Percentiles rank a stretch among this genome's conserved stretches.
Evolutionary conservation across 768 basidiomycete genomes (phyloP).

Genomic region (Calvatia gigantea): DNA sequence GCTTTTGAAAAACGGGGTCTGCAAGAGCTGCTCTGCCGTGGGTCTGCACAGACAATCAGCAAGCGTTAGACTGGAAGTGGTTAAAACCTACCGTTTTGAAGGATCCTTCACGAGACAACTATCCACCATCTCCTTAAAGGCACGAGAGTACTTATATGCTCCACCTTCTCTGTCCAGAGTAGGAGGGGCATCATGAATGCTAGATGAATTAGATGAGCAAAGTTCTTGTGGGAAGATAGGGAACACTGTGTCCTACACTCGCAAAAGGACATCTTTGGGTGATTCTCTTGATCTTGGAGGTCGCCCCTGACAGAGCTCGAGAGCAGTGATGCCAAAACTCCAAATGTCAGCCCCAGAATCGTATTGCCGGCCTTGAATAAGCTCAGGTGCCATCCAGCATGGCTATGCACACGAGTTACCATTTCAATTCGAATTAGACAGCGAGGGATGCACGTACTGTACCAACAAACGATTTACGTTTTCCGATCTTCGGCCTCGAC

Average conservation of each 20-base stretch:
- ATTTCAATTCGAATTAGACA: neutral
- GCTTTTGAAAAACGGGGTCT: slow-evolving; percentile 72
- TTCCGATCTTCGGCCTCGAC: slow-evolving; percentile 53
- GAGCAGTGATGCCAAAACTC: slow-evolving; percentile 94
- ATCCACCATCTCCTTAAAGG: slow-evolving; percentile 81
- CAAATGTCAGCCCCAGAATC: slow-evolving; percentile 91
- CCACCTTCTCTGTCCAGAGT: slow-evolving; percentile 72
- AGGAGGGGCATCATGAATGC: slow-evolving; percentile 77
- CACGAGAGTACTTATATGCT: slow-evolving; percentile 69
- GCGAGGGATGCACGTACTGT: slow-evolving; percentile 49
- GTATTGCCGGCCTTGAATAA: slow-evolving; percentile 81
- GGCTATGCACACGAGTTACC: slow-evolving; percentile 41
- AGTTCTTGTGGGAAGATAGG: neutral
- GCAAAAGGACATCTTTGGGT: slow-evolving; percentile 68
- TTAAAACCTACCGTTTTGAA: slow-evolving; percentile 56
- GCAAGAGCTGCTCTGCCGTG: slow-evolving; percentile 71
- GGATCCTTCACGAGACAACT: slow-evolving; percentile 86
- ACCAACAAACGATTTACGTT: slow-evolving; percentile 89
- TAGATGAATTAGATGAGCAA: slow-evolving; percentile 22
- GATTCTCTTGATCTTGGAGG: slow-evolving; percentile 81
- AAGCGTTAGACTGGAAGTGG: neutral
- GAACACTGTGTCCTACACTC: slow-evolving; percentile 42
- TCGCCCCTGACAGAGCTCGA: slow-evolving; percentile 84
- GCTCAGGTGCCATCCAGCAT: slow-evolving; percentile 97
- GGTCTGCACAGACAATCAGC: slow-evolving; percentile 43